Base-by-base conservation (phyloP, 768 basidiomycete species). In the Lactarius psammicola region DNA sequence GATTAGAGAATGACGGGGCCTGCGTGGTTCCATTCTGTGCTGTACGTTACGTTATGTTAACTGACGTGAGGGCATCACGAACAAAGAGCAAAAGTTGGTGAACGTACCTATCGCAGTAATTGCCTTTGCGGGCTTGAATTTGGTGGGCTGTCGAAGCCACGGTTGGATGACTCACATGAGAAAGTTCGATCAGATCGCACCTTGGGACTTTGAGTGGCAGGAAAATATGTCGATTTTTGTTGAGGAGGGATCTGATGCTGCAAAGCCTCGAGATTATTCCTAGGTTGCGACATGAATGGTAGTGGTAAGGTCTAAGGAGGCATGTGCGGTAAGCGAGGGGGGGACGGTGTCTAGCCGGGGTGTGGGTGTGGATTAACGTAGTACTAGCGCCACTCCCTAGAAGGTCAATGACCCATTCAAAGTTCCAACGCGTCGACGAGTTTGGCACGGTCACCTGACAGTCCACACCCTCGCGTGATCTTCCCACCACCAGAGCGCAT, bases 51-150 rank as follows among this genome's bases (percentile, higher is more conserved):
- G 15, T 34, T 40, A 61, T 17, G 28, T 23, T 51, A 7, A 34
- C 44, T 33, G 46, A 13, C 3, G 31, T 51, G 33, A 57, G 38
- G n/a, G 26, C n/a, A 23, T 46, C 11, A 34, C 5, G 55, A 49
- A 26, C 31, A 30, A 20, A 57, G 33, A 17, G 18, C 2, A 54
- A 34, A 20, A 42, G 26, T 28, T 1, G 18, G 23, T 7, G 30
- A 30, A 60, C 55, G 17, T 53, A 69, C 64, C 58, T 3, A 20
- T 9, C 11, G 54, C 46, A 31, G 30, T 42, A 20, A 51, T 58
- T 5, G 60, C 20, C 49, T 70, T 70, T 31, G 68, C 69, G 28
- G 69, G 69, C 56, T 70, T 70, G 31, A 70, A 70, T 65, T 70
- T 70, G 20, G 56, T 23, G 30, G 67, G 30, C 69, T 68, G 46